Conservation (phyloP, 192 early-diverging fungal species). For the Oehlia diaphana region DNA sequence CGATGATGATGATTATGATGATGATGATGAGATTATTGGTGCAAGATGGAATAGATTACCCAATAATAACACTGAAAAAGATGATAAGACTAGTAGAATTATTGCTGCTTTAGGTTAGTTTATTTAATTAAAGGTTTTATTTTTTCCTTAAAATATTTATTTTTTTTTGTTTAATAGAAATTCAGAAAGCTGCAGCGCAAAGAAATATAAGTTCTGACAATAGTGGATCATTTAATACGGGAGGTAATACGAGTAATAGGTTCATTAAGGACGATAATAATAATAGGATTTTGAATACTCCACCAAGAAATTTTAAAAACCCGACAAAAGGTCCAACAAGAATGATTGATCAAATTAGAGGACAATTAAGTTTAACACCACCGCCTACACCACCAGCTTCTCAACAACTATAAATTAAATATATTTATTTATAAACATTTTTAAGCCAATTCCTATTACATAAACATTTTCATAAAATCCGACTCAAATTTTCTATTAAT, state of each 20-base stretch:
- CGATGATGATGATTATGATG: neutral
- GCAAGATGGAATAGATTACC: slow-evolving; percentile 16
- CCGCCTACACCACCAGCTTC: slow-evolving; percentile 9
- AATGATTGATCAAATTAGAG: slow-evolving; percentile 23
- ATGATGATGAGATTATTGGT: neutral
- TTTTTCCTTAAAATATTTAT: no score
- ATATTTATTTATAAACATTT: no score
- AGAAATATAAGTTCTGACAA: neutral
- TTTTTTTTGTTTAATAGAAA: neutral
- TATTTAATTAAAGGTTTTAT: no score
- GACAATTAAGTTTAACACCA: slow-evolving; percentile 13
- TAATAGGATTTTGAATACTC: neutral
- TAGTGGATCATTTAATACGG: neutral
- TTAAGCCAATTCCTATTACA: no score
- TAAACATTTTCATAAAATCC: no score
- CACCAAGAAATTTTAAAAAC: neutral
- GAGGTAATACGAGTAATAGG: neutral
- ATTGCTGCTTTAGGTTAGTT: slow-evolving; percentile 23
- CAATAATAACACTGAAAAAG: neutral
- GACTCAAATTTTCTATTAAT: no score
- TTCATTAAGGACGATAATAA: neutral
- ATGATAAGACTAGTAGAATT: neutral
- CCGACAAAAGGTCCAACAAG: neutral
- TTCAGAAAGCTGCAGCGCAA: slow-evolving; percentile 8
- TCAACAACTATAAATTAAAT: neutral